Evolutionary conservation across 2,329 filamentous ascomycete genomes (phyloP).

Genomic region (Rutstroemia sp.): DNA sequence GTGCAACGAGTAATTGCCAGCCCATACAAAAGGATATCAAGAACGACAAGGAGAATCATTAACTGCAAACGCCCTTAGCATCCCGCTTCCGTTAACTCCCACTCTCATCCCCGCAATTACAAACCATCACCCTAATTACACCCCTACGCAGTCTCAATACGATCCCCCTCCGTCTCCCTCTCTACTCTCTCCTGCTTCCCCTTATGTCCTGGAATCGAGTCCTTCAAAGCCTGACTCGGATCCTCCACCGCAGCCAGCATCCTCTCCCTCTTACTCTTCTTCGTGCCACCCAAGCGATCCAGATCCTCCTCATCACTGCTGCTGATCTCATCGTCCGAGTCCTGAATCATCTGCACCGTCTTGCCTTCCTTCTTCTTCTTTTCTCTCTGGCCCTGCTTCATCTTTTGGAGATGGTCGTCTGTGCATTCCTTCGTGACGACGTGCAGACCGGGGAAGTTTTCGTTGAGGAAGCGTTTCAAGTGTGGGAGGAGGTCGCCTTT

Average conservation of each 20-base stretch:
- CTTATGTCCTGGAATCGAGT: constrained; percentile 18
- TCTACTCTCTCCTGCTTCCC: constrained; percentile 16
- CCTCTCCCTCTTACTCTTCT: constrained; percentile 45
- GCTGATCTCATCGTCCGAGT: constrained; percentile 34
- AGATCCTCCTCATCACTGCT: constrained; percentile 31
- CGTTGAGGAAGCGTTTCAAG: constrained; percentile 61
- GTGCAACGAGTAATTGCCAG: too few relatives aligned
- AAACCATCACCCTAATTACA: not conserved
- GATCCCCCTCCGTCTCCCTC: constrained; percentile 17
- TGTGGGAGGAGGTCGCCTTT: constrained; percentile 68
- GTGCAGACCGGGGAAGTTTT: constrained; percentile 70
- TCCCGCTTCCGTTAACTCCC: too few relatives aligned
- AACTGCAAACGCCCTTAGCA: too few relatives aligned
- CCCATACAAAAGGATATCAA: not conserved
- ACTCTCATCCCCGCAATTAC: not conserved
- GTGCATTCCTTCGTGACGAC: constrained; percentile 72
- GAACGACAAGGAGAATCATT: not conserved
- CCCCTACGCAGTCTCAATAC: not conserved
- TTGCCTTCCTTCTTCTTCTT: constrained; percentile 60
- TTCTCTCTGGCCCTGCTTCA: constrained; percentile 71
- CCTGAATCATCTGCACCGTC: constrained; percentile 47
- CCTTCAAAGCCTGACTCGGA: constrained; percentile 19
- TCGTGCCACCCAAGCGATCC: constrained; percentile 8
- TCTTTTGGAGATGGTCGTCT: constrained; percentile 60
- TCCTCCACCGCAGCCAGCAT: constrained; percentile 38